Evolutionary conservation across 2,329 filamentous ascomycete species (phyloP).

Genomic region (Passalora sequoiae): DNA sequence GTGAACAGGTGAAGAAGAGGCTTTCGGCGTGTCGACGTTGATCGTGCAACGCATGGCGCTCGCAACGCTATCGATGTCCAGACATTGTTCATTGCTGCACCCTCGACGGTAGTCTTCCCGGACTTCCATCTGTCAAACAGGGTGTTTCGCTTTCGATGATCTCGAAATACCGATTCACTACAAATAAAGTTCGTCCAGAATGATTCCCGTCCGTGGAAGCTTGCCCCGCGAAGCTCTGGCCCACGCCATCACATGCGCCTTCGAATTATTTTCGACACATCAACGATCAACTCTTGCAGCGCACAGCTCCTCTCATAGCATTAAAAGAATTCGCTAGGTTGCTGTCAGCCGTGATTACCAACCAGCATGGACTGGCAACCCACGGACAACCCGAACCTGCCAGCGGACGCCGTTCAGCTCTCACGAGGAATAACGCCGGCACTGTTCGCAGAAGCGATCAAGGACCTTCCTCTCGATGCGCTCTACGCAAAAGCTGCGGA

Average conservation of each 20-base stretch:
- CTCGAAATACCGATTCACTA: too few relatives aligned
- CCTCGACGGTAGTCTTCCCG: background rate
- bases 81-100: constrained; percentile 31
- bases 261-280: too few relatives aligned
- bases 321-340: too few relatives aligned
- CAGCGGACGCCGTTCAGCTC: constrained; percentile 15
- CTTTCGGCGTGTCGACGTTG: constrained; percentile 11
- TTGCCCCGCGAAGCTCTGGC: too few relatives aligned
- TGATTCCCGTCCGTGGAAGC: too few relatives aligned
- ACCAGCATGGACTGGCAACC: constrained; percentile 3
- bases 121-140: background rate
- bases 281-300: too few relatives aligned
- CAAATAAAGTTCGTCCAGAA: too few relatives aligned
- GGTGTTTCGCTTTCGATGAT: background rate
- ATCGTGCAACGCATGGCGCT: constrained; percentile 21
- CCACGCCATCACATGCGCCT: too few relatives aligned
- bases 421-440: constrained; percentile 26
- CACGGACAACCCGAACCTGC: constrained; percentile 4
- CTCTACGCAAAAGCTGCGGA: constrained; percentile 72
- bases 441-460: constrained; percentile 52
- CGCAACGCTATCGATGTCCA: constrained; percentile 30
- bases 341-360: too few relatives aligned
- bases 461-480: constrained; percentile 59
- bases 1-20: constrained; percentile 29
- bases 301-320: too few relatives aligned